A percentile compares a stretch with the other conserved stretches of the same genome.
Evolutionary conservation across 192 early-diverging fungal species (phyloP).

Genomic region (Thamnidium elegans): DNA sequence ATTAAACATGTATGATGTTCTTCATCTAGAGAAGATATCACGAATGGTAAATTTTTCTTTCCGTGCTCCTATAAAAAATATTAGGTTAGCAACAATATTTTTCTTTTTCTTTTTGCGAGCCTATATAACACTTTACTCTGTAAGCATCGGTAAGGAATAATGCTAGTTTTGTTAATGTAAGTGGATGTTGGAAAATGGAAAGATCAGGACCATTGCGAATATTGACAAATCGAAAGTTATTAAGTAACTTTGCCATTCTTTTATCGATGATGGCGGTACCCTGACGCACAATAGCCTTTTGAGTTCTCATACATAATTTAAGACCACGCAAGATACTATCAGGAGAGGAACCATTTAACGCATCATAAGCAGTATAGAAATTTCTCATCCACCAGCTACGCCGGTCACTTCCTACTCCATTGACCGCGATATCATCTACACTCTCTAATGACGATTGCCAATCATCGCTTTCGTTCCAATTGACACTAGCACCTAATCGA

Average conservation of each 20-base stretch:
- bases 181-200: slow-evolving; percentile 54
- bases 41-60: slow-evolving; percentile 69
- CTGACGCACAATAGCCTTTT: slow-evolving; percentile 73
- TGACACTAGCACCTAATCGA: slow-evolving; percentile 35
- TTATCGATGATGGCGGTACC: slow-evolving; percentile 81
- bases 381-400: slow-evolving; percentile 65
- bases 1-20: slow-evolving; percentile 63
- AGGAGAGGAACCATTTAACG: slow-evolving; percentile 47
- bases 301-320: slow-evolving; percentile 69
- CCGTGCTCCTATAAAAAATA: slow-evolving; percentile 63
- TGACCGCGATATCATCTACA: neutral
- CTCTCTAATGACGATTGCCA: neutral
- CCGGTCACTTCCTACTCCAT: slow-evolving; percentile 14
- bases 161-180: slow-evolving; percentile 73
- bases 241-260: slow-evolving; percentile 68
- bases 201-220: slow-evolving; percentile 57
- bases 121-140: slow-evolving; percentile 53
- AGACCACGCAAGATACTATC: slow-evolving; percentile 58
- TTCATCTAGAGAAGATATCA: slow-evolving; percentile 72
- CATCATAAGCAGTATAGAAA: slow-evolving; percentile 90
- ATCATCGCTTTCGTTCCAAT: slow-evolving; percentile 37
- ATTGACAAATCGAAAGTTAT: slow-evolving; percentile 71
- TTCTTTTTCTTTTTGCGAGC: no score
- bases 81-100: no score
- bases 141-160: slow-evolving; percentile 80